Evolutionary conservation across 2,329 filamentous ascomycete species (phyloP), one percentile per base, ranked within the genome.

Genomic region (Dactylonectria macrodidyma): DNA sequence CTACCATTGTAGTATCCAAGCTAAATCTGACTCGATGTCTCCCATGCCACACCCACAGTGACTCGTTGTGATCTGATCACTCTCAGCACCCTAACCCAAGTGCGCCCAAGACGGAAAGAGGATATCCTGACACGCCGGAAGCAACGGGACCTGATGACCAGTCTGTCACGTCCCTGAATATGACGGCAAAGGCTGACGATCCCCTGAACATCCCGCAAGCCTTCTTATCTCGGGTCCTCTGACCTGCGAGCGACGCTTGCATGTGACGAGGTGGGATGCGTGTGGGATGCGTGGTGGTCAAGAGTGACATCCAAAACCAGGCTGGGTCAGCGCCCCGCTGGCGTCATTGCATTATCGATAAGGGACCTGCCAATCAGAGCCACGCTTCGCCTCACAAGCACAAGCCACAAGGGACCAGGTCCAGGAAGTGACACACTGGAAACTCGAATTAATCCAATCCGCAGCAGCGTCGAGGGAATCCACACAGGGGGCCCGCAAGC

Each of bases 271-370:
- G 26, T 30, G 26, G 26, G 26, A 30, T 30, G 26, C 26, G 26
- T 30, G 26, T 30, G 26, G 26, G 26, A 75, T 75, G 66, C 50
- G 69, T 67, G 62, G 62, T 62, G 47, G 66, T 66, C 54, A 74
- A 69, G 52, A 55, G 69, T 66, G 63, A 58, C 58, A 54, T 47
- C 52, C 57, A 54, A 44, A 4, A 57, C 33, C 63, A 46, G 64
- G 48, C 12, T 47, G 50, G 41, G 51, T 52, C 52, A 41, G 50
- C 59, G 62, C 62, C 57, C 73, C 63, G 62, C 70, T 75, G 73
- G 73, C 73, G 73, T 75, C 73, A 75, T 74, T 22, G 59, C 1
- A 24, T 75, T 74, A 75, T 75, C 73, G 73, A 75, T 75, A 75
- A 66, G 6, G 0, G 0, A 0, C 1, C 1, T 5, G 1, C 73